These are phyloP conservation scores for Phytophthora nicotianae DNA, from an alignment of 352 stramenopile species.

Conservation along the genomic window DNA sequence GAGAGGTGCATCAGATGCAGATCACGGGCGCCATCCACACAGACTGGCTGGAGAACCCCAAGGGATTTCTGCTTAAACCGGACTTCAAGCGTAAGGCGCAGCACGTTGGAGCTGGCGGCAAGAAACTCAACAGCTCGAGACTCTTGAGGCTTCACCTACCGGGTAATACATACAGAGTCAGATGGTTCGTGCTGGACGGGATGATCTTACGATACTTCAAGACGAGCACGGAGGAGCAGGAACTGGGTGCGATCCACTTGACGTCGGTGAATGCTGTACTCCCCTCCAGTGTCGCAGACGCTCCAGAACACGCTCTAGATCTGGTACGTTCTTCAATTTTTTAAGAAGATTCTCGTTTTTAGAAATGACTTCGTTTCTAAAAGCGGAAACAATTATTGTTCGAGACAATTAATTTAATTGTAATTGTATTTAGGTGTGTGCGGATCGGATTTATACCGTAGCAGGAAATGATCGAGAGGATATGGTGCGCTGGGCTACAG, in stretches of 20 bases:
- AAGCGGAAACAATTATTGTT: background rate
- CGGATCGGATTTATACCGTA: slow-evolving; percentile 89
- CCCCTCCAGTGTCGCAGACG: slow-evolving; percentile 88
- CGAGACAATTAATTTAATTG: background rate
- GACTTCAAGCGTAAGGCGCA: slow-evolving; percentile 90
- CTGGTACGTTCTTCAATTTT: slow-evolving; percentile 45
- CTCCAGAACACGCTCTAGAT: slow-evolving; percentile 84
- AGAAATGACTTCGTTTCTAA: background rate
- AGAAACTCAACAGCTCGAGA: slow-evolving; percentile 86
- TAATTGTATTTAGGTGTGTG: slow-evolving; percentile 60
- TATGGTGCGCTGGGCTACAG: slow-evolving; percentile 90
- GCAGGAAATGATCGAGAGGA: slow-evolving; percentile 86
- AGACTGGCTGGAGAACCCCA: slow-evolving; percentile 91
- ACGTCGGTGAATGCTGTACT: slow-evolving; percentile 88
- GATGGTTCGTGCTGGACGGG: slow-evolving; percentile 89
- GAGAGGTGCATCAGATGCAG: slow-evolving; percentile 91
- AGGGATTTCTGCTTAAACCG: slow-evolving; percentile 87
- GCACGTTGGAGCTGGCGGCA: slow-evolving; percentile 83
- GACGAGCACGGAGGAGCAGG: slow-evolving; percentile 85
- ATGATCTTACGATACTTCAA: slow-evolving; percentile 92
- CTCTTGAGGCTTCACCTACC: slow-evolving; percentile 79
- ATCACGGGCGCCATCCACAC: slow-evolving; percentile 89
- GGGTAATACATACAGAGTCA: slow-evolving; percentile 77
- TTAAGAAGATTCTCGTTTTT: background rate
- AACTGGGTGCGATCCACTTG: slow-evolving; percentile 88